Evolutionary conservation across 768 basidiomycete genomes (phyloP).

Genomic region (Suillus paluster): DNA sequence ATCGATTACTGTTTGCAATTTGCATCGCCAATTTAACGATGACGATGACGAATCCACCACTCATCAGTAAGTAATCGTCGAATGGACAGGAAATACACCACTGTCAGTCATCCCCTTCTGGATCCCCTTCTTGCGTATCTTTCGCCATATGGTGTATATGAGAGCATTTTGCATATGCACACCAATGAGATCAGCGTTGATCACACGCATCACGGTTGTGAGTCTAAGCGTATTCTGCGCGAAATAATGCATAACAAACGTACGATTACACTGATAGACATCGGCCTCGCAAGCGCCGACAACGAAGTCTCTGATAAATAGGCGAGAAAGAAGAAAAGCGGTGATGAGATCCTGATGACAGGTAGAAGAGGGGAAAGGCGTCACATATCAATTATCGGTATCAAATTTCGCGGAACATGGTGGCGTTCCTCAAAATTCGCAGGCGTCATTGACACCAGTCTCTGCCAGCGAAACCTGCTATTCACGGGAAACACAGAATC

Average conservation of each 20-base stretch:
- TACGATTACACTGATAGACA: constrained; percentile 20
- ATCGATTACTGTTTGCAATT: neutral
- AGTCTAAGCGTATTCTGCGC: constrained; percentile 14
- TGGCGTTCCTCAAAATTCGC: constrained; percentile 8
- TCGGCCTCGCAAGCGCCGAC: constrained; percentile 17
- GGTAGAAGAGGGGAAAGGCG: constrained; percentile 22
- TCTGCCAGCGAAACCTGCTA: constrained; percentile 27
- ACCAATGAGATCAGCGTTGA: neutral
- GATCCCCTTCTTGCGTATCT: neutral
- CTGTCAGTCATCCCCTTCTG: neutral
- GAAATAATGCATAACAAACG: constrained; percentile 15
- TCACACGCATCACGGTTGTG: constrained; percentile 11
- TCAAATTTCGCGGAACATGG: constrained; percentile 14
- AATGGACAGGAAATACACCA: neutral
- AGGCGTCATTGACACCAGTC: constrained; percentile 15
- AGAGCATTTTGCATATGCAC: neutral
- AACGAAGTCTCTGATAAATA: constrained; percentile 21
- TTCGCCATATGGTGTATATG: neutral
- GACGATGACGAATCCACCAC: neutral
- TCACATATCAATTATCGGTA: constrained; percentile 27
- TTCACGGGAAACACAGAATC: constrained; percentile 28
- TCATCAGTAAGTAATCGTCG: neutral
- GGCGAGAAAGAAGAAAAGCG: constrained; percentile 20
- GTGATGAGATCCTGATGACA: constrained; percentile 23
- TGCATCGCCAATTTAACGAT: neutral